Evolutionary conservation across 345 rosid species (phyloP), one percentile per base, ranked within the genome.

Genomic region (Clausena lansium): DNA sequence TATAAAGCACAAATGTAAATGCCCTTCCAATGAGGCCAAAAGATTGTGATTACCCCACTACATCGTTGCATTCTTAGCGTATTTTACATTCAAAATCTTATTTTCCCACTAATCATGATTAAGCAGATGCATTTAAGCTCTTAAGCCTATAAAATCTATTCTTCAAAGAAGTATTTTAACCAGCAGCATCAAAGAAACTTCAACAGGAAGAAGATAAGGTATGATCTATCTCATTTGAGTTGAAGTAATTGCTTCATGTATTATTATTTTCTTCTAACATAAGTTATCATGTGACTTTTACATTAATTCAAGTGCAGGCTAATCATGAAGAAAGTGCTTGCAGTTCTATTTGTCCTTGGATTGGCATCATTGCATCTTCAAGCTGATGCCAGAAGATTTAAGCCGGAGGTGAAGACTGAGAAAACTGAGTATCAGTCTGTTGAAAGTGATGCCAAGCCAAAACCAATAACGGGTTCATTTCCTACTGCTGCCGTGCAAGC

Each of bases 371-470:
- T 79, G 41, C 67, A 77, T 11, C 70, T 73, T 68, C 67, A 83
- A 71, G 78, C 60, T 67, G 81, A 78, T 64, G 85, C 77, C 32
- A 69, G 70, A 69, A 84, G 71, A 77, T 63, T 78, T 41, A 32
- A 22, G 4, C n/a, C 55, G 32, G 71, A 72, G 58, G 77, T 1
- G 32, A 58, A 47, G 33, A 33, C 28, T 28, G 67, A 27, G 35
- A 75, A 41, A 47, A 19, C 47, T 57, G 70, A 25, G 57, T 9
- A 30, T 28, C 79, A 33, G 62, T 2, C 66, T 41, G 61, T n/a
- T 22, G 28, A n/a, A n/a, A n/a, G 25, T 59, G 55, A 61, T 66
- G 62, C 15, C 9, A 54, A 61, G 36, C 64, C 79, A 60, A 54
- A n/a, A 22, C 17, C 70, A 45, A 38, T 25, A 39, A 11, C 61